phyloP scores from a whole-genome alignment of 2,329 filamentous ascomycete genomes.

The Knufia petricola region DNA sequence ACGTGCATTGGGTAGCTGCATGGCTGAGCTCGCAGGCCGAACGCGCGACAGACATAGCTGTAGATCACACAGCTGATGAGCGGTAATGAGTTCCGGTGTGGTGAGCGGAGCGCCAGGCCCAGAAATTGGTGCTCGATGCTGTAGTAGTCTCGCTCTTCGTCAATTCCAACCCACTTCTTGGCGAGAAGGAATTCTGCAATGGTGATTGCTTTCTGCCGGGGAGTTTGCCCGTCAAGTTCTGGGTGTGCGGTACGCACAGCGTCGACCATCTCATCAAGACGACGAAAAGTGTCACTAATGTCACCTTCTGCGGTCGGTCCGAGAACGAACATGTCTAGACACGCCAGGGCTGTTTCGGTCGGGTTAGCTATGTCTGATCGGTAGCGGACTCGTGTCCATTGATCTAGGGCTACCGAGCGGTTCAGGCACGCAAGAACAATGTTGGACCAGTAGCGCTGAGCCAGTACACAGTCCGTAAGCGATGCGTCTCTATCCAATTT shows the following conservation, averaged over 20 bases:
- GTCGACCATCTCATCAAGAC: conserved; percentile 55
- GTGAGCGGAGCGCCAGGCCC: conserved; percentile 64
- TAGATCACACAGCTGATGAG: conserved; percentile 82
- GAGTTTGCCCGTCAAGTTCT: conserved; percentile 47
- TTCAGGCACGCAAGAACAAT: conserved; percentile 70
- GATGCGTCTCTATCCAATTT: conserved; percentile 53
- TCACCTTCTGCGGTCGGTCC: conserved; percentile 59
- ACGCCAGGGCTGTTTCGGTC: conserved; percentile 61
- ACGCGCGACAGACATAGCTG: conserved; percentile 62
- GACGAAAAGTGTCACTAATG: conserved; percentile 55
- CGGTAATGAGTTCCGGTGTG: conserved; percentile 69
- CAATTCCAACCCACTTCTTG: conserved; percentile 61
- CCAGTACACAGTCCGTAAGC: conserved; percentile 61
- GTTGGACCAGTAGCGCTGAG: conserved; percentile 66
- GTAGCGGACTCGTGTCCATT: conserved; percentile 56
- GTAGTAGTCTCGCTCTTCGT: conserved; percentile 61
- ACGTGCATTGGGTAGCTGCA: conserved; percentile 80
- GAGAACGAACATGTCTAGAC: conserved; percentile 83
- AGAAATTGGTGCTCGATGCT: conserved; percentile 81
- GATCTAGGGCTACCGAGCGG: conserved; percentile 64
- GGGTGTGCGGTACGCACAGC: conserved; percentile 47
- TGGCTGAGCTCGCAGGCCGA: conserved; percentile 67
- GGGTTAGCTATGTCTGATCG: conserved; percentile 23
- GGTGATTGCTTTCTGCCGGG: conserved; percentile 56
- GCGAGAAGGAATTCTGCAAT: conserved; percentile 61